phyloP scores from a whole-genome alignment of 225 moss, liverwort and hornwort genomes.

The Thuidium tamariscinum region DNA sequence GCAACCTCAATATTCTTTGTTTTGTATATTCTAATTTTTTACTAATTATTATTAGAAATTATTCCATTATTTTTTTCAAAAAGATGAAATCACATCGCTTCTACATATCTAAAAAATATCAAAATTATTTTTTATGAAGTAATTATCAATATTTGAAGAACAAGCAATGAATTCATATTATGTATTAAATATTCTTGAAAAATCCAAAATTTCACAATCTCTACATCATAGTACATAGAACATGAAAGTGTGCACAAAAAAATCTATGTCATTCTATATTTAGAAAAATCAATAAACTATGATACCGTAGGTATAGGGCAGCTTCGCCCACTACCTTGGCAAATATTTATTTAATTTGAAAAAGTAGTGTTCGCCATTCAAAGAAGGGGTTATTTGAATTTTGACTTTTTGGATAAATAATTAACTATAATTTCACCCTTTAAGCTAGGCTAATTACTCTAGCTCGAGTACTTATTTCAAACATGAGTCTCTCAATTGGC shows the following conservation, averaged over 20 bases:
- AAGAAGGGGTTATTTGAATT: too few species aligned
- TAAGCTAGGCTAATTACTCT: too few species aligned
- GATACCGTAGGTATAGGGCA: too few species aligned
- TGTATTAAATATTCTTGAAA: not conserved
- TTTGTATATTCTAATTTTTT: not conserved
- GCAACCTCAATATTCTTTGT: not conserved
- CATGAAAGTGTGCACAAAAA: not conserved
- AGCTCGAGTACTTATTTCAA: too few species aligned
- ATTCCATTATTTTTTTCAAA: not conserved
- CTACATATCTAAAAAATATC: not conserved
- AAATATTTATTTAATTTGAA: too few species aligned
- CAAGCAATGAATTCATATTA: not conserved
- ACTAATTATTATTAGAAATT: not conserved
- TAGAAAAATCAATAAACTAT: rapidly evolving
- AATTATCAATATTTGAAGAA: too few species aligned
- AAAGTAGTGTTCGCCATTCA: too few species aligned
- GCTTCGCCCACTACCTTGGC: too few species aligned
- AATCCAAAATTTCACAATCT: not conserved
- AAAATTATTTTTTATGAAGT: not conserved
- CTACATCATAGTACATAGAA: not conserved
- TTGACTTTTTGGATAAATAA: too few species aligned
- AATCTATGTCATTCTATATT: not conserved
- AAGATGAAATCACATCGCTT: not conserved
- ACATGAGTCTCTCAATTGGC: too few species aligned
- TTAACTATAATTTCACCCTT: too few species aligned